Conservation (phyloP, 371 early-diverging fungal species). For the Mortierella sp. region DNA sequence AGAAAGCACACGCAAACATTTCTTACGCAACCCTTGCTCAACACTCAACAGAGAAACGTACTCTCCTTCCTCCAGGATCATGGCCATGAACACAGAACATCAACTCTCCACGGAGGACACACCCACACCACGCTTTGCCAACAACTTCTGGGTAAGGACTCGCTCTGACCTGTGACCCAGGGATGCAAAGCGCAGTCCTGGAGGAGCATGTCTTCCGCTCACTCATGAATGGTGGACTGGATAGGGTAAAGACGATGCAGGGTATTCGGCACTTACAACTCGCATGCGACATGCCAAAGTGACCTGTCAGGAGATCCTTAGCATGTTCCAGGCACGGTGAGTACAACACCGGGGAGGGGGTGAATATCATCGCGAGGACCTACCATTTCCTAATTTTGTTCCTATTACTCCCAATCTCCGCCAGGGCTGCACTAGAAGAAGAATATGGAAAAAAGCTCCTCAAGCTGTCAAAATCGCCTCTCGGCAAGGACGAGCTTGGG, state of each 20-base stretch:
- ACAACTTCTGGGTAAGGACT: conserved; percentile 53
- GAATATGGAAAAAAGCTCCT: conserved; percentile 85
- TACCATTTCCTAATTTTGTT: not conserved
- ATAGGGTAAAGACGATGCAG: conserved; percentile 88
- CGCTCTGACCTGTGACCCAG: too few relatives aligned
- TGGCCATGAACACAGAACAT: conserved; percentile 36
- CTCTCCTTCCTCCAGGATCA: not conserved
- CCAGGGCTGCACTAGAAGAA: conserved; percentile 85
- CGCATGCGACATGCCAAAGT: conserved; percentile 88
- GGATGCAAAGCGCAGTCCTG: too few relatives aligned
- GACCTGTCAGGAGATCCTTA: conserved; percentile 81
- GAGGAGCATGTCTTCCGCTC: too few relatives aligned
- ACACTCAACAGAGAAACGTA: not conserved
- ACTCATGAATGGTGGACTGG: too few relatives aligned
- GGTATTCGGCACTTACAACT: conserved; percentile 81
- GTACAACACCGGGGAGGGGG: not conserved
- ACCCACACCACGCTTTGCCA: conserved; percentile 28
- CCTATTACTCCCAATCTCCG: conserved; percentile 10
- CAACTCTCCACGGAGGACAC: conserved; percentile 7
- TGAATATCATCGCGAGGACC: too few relatives aligned
- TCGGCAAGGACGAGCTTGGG: conserved; percentile 92
- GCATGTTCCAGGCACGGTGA: conserved; percentile 62
- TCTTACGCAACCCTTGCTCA: not conserved
- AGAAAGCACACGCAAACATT: not conserved
- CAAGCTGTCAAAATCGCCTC: conserved; percentile 79